Base-by-base conservation (phyloP, 2,329 filamentous ascomycete genomes). In the Sordariomycetes sp. region DNA sequence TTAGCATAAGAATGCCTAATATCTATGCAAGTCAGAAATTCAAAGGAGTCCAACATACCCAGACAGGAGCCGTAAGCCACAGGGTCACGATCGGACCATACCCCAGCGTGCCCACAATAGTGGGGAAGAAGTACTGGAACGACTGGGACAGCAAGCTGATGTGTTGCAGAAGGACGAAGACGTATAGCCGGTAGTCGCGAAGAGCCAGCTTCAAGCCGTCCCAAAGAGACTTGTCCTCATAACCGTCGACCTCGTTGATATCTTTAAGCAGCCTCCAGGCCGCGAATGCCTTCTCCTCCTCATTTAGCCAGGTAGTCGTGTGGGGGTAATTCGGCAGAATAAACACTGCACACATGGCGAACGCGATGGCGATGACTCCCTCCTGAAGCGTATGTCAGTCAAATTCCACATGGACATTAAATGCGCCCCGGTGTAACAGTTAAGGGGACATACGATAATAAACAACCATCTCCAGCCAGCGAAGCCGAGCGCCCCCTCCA, bases 331-430 rank as follows among this genome's bases (percentile, higher is more conserved):
- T 83, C 1, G 74, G 74, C 1, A 76, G 65, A 16, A 73, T 64
- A 24, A 71, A 69, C 40, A 64, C 72, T 1, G 70, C 67, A 1
- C 63, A 60, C 14, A 70, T 58, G 18, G 68, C 71, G 14, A 72
- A 65, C 2, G 67, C 46, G 57, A 74, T 69, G 20, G 69, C 70
- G 12, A 67, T 65, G 12, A 69, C 62, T 2, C 70, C 72, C 58
- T 75, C 73, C 72, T 60, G 91, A 87, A 68, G 93, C 93, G 56
- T 90, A 34, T 86, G 76, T 88, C 88, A 91, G 12, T 83, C 78
- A 24, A 85, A 12, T 24, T 50, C 22, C 37, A 43, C 6, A 8
- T 50, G 74, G 1, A 85, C 86, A 0, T 72, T 69, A 16, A 1
- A 80, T 69, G 6, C 80, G 78, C 62, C 89, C 83, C 80, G 91